Evolutionary conservation across 2,329 filamentous ascomycete genomes (phyloP), one percentile per base, ranked within the genome.

Genomic region (Elsinoe batatas): DNA sequence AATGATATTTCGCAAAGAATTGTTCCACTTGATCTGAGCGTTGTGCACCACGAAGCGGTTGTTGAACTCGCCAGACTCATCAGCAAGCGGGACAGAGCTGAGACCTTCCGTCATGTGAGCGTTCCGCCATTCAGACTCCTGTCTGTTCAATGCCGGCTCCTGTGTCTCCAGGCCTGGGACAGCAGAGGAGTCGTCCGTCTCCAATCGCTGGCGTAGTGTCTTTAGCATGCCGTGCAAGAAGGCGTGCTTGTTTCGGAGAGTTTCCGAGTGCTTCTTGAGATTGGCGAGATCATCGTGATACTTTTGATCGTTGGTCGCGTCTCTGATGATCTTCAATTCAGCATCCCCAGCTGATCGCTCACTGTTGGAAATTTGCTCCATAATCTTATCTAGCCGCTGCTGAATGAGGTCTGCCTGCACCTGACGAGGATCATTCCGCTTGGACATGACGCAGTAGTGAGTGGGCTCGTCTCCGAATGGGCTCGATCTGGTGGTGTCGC

Each of bases 41-140:
- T 98, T 98, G 75, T 98, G 93, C 53, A 98, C 87, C 63, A 97
- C 91, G 74, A 98, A 98, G 1, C 93, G 87, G 66, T 98, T 98
- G 68, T 94, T 93, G 76, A 96, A 98, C 67, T 97, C 91, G 69
- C 87, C 95, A 49, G 88, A 84, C 62, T 91, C 91, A 61, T 96
- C 90, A 13, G 87, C 81, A 3, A 84, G 80, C 1, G 85, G 81
- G 2, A 84, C 82, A 1, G 85, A 79, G 60, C 88, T 83, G 54
- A 59, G 49, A 12, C 77, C 79, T 44, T 78, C 76, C 32, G 79
- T 75, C 36, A 54, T 42, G 50, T 61, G 50, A 40, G 57, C 53
- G 43, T 58, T 40, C 1, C 63, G 57, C 30, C 40, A 30, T 30
- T 58, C 54, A 30, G 70, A 63, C 53, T 76, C 71, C 20, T 78